Evolutionary conservation across 2,329 filamentous ascomycete species (phyloP).

Genomic region (Pseudophaeomoniella oleicola): DNA sequence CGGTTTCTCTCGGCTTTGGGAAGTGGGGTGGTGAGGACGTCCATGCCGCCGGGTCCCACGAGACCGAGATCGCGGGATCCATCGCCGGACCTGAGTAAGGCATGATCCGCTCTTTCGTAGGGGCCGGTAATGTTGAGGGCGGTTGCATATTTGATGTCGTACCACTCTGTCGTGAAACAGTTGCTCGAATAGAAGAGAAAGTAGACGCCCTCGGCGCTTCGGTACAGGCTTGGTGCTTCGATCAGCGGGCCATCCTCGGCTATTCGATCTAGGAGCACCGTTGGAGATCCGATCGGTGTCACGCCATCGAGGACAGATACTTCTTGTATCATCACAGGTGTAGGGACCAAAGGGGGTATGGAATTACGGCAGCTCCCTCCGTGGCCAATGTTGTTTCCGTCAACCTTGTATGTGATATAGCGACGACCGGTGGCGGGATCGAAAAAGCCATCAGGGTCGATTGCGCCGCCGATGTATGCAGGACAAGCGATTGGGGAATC

Average conservation of each 20-base stretch:
- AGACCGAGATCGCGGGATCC: slow-evolving; percentile 6
- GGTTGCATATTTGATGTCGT: slow-evolving; percentile 48
- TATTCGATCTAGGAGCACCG: slow-evolving; percentile 44
- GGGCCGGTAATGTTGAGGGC: slow-evolving; percentile 22
- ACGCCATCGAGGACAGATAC: slow-evolving; percentile 29
- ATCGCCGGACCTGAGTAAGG: slow-evolving; percentile 20
- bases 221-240: slow-evolving; percentile 42
- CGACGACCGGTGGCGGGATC: slow-evolving; percentile 36
- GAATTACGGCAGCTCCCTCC: slow-evolving; percentile 34
- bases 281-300: slow-evolving; percentile 35
- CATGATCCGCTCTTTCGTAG: slow-evolving; percentile 19
- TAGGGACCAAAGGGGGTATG: slow-evolving; percentile 18
- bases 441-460: slow-evolving; percentile 46
- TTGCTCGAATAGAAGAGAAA: slow-evolving; percentile 49
- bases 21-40: slow-evolving; percentile 8
- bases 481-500: slow-evolving; percentile 38
- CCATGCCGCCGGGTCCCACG: slow-evolving; percentile 10
- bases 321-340: slow-evolving; percentile 26
- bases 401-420: slow-evolving; percentile 52
- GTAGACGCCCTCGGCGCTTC: slow-evolving; percentile 32
- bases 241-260: slow-evolving; percentile 48
- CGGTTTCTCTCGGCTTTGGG: no score
- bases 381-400: slow-evolving; percentile 42
- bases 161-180: slow-evolving; percentile 38
- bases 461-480: slow-evolving; percentile 40